Evolutionary conservation across 495 filamentous ascomycete species (phyloP).

Genomic region (Lepraria neglecta): DNA sequence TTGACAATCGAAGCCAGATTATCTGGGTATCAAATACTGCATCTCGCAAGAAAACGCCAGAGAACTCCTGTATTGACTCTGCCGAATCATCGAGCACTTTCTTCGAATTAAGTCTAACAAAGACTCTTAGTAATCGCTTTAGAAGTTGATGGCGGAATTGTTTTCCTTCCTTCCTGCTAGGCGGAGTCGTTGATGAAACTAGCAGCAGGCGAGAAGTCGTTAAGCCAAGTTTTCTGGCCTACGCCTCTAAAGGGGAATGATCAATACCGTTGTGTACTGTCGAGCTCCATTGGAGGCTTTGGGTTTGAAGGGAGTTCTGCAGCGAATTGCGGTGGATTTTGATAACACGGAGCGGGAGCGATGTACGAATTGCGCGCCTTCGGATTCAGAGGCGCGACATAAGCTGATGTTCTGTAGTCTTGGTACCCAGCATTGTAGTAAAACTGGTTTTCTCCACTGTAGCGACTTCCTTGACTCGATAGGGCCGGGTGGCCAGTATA

Average conservation of each 20-base stretch:
- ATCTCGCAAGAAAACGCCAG: too few species aligned
- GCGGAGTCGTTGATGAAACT: too few species aligned
- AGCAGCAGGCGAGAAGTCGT: too few species aligned
- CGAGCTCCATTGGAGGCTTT: constrained; percentile 8
- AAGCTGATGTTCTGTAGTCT: background rate
- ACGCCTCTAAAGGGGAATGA: background rate
- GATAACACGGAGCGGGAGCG: background rate
- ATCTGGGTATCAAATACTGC: too few species aligned
- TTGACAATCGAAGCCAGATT: too few species aligned
- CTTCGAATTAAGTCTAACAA: too few species aligned
- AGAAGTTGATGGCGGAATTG: too few species aligned
- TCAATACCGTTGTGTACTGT: background rate
- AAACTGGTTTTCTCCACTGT: background rate
- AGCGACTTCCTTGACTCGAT: constrained; percentile 1
- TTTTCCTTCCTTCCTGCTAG: too few species aligned
- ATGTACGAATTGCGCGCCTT: background rate
- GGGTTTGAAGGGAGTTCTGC: constrained; percentile 11
- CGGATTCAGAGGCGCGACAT: constrained; percentile 4
- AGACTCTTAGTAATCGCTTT: too few species aligned
- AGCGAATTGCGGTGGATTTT: constrained; percentile 6
- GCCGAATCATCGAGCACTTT: too few species aligned
- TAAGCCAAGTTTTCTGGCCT: background rate
- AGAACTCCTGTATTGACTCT: too few species aligned
- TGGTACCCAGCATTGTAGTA: background rate
- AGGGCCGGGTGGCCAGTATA: background rate